Percentiles rank a stretch among this genome's conserved stretches.
Evolutionary conservation across 257 asterid species (phyloP).

Genomic region (Petunia axillaris): DNA sequence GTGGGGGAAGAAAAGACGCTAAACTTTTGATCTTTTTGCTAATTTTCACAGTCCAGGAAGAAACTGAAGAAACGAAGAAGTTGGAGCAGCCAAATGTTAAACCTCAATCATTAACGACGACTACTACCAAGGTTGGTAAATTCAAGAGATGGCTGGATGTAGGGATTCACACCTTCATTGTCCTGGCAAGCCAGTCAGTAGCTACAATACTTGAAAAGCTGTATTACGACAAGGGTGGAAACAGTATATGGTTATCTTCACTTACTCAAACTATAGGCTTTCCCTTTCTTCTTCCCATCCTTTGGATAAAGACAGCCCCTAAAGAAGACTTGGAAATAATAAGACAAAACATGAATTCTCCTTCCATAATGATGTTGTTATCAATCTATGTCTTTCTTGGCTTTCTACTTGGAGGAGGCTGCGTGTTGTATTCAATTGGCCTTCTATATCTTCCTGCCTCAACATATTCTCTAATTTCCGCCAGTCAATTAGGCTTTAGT

Average conservation of each 20-base stretch:
- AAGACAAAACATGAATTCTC: not conserved
- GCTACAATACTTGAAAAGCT: slow-evolving; percentile 48
- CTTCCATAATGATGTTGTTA: slow-evolving; percentile 1
- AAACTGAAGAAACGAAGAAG: not conserved
- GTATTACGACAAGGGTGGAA: slow-evolving; percentile 48
- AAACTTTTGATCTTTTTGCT: not conserved
- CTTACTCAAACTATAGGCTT: slow-evolving; percentile 44
- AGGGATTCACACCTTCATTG: slow-evolving; percentile 31
- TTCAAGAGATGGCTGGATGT: slow-evolving; percentile 32
- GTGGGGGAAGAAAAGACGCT: not conserved
- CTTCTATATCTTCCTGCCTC: slow-evolving; percentile 47
- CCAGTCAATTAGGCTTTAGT: slow-evolving; percentile 52
- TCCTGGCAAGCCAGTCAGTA: slow-evolving; percentile 42
- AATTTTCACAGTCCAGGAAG: not conserved
- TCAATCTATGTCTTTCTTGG: slow-evolving; percentile 18
- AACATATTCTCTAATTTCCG: slow-evolving; percentile 43
- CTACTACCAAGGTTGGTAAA: not conserved
- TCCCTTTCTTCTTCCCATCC: slow-evolving; percentile 41
- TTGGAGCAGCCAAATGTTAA: not conserved
- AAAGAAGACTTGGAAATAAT: not conserved
- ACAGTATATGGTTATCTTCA: slow-evolving; percentile 41
- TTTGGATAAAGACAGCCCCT: slow-evolving; percentile 7
- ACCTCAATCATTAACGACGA: not conserved
- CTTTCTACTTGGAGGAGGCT: slow-evolving; percentile 14
- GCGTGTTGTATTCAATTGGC: slow-evolving; percentile 44